phyloP scores from a whole-genome alignment of 192 early-diverging fungal species.

The Gonapodya sp. region DNA sequence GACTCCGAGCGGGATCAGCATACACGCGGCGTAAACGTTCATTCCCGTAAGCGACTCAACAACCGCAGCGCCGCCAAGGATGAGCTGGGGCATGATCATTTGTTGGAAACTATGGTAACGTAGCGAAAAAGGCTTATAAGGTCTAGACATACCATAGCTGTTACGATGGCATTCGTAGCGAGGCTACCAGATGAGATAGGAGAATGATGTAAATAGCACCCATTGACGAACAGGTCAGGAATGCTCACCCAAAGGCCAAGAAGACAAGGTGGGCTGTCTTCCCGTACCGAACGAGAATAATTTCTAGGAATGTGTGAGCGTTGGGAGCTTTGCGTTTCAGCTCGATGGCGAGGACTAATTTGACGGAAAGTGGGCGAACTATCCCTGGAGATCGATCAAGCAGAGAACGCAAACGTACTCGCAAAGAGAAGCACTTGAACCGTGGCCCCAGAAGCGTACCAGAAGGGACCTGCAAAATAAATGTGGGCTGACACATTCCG shows the following conservation, averaged over 20 bases:
- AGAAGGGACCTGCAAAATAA: slow-evolving; percentile 28
- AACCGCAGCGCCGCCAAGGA: slow-evolving; percentile 48
- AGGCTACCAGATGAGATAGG: not conserved
- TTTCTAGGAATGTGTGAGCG: slow-evolving; percentile 64
- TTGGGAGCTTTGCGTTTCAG: slow-evolving; percentile 62
- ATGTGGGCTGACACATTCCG: not conserved
- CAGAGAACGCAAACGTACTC: too few species aligned
- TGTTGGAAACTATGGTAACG: not conserved
- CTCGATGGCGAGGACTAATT: slow-evolving; percentile 67
- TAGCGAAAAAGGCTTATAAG: too few species aligned
- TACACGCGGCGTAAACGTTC: slow-evolving; percentile 43
- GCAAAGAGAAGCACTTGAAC: slow-evolving; percentile 64
- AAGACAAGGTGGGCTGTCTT: slow-evolving; percentile 23
- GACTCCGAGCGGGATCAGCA: slow-evolving; percentile 59
- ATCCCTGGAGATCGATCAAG: too few species aligned
- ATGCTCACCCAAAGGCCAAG: not conserved
- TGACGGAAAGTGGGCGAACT: too few species aligned
- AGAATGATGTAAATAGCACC: not conserved
- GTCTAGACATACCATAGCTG: slow-evolving; percentile 59
- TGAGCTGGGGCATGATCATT: not conserved
- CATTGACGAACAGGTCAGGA: not conserved
- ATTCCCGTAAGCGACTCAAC: slow-evolving; percentile 56
- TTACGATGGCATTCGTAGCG: slow-evolving; percentile 43
- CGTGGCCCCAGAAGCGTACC: slow-evolving; percentile 61
- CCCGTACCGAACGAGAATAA: slow-evolving; percentile 56